phyloP scores from a whole-genome alignment of 2,329 filamentous ascomycete genomes.

The Microcyclospora tardicrescens region DNA sequence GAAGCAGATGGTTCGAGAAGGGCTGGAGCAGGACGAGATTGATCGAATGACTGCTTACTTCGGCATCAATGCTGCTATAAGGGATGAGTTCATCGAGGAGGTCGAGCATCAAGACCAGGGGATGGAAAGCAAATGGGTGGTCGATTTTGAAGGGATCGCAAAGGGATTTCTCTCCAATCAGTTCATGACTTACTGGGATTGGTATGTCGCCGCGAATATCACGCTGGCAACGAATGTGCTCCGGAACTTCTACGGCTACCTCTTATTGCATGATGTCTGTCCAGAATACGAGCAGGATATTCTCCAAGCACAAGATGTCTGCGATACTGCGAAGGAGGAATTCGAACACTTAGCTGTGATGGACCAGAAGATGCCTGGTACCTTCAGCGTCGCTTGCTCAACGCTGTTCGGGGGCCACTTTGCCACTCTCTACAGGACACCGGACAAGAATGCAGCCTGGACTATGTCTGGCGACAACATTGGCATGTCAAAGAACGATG shows the following conservation, averaged over 20 bases:
- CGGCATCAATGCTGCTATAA: constrained; percentile 35
- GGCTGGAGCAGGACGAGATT: constrained; percentile 46
- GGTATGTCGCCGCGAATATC: constrained; percentile 40
- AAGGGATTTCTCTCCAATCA: constrained; percentile 53
- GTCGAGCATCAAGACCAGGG: constrained; percentile 31
- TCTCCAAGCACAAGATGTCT: constrained; percentile 50
- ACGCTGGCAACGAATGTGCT: constrained; percentile 54
- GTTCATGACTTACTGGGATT: constrained; percentile 35
- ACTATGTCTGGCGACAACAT: constrained; percentile 9
- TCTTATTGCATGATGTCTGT: constrained; percentile 74
- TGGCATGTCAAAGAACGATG: constrained; percentile 33
- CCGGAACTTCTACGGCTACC: constrained; percentile 77
- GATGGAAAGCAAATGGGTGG: constrained; percentile 45
- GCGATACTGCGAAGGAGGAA: constrained; percentile 53
- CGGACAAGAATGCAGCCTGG: constrained; percentile 24
- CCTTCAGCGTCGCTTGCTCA: constrained; percentile 67
- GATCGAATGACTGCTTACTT: constrained; percentile 39
- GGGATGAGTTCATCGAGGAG: constrained; percentile 32
- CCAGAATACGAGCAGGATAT: constrained; percentile 64
- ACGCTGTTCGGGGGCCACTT: constrained; percentile 51
- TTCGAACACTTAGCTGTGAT: constrained; percentile 47
- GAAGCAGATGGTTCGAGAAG: constrained; percentile 12
- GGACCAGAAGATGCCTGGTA: constrained; percentile 49
- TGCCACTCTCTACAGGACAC: constrained; percentile 7
- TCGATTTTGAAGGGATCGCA: constrained; percentile 69